A percentile compares a stretch with the other conserved stretches of the same genome.
These are phyloP conservation scores for Blastocystis sp. DNA, from an alignment of 352 stramenopile genomes.

Conservation along the genomic window DNA sequence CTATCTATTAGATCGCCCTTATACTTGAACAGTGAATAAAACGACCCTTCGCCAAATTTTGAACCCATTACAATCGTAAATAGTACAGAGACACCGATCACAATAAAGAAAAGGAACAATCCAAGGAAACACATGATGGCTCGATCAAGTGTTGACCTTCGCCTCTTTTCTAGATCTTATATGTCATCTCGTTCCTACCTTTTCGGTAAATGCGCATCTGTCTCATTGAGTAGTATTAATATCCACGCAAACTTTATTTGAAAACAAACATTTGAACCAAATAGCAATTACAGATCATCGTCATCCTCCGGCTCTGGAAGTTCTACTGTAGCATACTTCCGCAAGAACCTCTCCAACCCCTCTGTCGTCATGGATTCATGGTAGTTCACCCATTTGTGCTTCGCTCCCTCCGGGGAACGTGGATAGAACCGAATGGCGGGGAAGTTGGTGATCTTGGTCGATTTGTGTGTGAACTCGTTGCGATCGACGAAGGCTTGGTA, in stretches of 20 bases:
- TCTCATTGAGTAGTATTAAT: background rate
- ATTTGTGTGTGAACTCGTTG: conserved; percentile 55
- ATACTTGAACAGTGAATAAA: background rate
- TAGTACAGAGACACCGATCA: background rate
- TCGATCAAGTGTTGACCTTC: background rate
- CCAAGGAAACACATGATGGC: conserved; percentile 8
- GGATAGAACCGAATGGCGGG: conserved; percentile 26
- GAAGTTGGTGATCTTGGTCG: background rate
- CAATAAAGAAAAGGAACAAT: conserved; percentile 28
- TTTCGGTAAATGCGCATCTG: background rate
- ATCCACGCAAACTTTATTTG: background rate
- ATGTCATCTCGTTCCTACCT: background rate
- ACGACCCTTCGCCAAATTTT: background rate
- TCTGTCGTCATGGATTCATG: background rate
- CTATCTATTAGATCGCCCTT: background rate
- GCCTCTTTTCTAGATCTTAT: background rate
- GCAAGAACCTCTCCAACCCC: conserved; percentile 44
- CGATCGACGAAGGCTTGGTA: conserved; percentile 14
- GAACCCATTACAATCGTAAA: conserved; percentile 47
- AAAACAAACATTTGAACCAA: background rate
- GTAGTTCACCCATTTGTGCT: conserved; percentile 42
- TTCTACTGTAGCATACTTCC: conserved; percentile 54
- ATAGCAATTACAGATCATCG: conserved; percentile 34
- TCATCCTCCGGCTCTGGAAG: conserved; percentile 42
- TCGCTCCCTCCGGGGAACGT: background rate